A percentile compares a stretch with the other conserved stretches of the same genome.
Evolutionary conservation across 805 yeast species (phyloP).

Genomic region (Clavispora asparagi): DNA sequence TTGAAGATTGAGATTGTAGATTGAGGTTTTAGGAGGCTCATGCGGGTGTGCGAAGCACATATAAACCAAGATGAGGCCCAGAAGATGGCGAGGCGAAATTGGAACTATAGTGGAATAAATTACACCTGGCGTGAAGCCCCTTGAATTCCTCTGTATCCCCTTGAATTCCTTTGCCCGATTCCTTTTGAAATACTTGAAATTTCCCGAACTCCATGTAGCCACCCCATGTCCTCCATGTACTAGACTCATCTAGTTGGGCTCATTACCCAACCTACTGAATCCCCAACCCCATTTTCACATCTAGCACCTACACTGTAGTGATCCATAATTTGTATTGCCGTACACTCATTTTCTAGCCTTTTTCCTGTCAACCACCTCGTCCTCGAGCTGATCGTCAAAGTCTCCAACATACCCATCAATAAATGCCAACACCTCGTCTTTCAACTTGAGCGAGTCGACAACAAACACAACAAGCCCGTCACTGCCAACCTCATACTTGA

Average conservation of each 20-base stretch:
- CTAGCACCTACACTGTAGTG: no score
- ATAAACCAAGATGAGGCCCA: background rate
- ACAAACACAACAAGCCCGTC: conserved; percentile 55
- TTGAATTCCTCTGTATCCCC: no score
- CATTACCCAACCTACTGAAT: no score
- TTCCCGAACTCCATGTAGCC: no score
- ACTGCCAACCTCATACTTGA: conserved; percentile 57
- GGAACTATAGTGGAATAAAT: no score
- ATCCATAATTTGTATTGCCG: background rate
- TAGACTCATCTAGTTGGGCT: no score
- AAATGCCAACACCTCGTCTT: conserved; percentile 34
- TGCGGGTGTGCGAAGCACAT: background rate
- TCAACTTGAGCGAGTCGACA: conserved; percentile 39
- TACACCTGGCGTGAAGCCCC: no score
- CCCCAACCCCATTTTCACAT: no score
- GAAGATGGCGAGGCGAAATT: no score
- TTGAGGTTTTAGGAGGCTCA: background rate
- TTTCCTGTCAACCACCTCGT: conserved; percentile 3
- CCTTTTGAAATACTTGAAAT: no score
- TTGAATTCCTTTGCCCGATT: no score
- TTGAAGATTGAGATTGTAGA: background rate
- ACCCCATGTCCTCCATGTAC: no score
- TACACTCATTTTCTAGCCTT: conserved; percentile 5
- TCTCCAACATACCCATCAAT: conserved; percentile 32
- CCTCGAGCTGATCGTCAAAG: conserved; percentile 1